Percentiles rank a stretch among this genome's conserved stretches.
Conservation (phyloP, 257 asterid genomes). For the Linderniella brevidens region DNA sequence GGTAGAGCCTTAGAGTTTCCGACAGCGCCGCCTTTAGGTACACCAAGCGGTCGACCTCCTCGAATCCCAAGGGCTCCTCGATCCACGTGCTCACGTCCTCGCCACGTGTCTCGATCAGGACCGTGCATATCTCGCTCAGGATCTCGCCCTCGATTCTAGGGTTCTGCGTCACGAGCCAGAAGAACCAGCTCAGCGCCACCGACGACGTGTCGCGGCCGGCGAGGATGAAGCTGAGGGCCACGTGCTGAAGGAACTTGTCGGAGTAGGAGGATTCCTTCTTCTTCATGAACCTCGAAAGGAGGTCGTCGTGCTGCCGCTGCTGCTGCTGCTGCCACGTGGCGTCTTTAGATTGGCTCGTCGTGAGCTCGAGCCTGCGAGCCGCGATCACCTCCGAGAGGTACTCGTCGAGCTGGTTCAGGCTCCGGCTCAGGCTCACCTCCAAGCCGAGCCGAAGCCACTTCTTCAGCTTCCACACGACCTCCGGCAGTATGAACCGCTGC, state of each 20-base stretch:
- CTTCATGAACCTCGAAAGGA: conserved; percentile 80
- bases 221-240: conserved; percentile 87
- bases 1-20: conserved; percentile 70
- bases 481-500: conserved; percentile 69
- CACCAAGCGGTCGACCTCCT: conserved; percentile 57
- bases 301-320: conserved; percentile 41
- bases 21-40: conserved; percentile 69
- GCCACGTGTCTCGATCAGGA: conserved; percentile 60
- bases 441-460: conserved; percentile 78
- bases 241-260: conserved; percentile 54
- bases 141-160: conserved; percentile 47
- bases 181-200: conserved; percentile 86
- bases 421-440: conserved; percentile 72
- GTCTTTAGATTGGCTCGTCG: conserved; percentile 35
- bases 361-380: conserved; percentile 56
- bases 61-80: conserved; percentile 42
- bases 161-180: conserved; percentile 61
- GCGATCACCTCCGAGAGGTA: conserved; percentile 44
- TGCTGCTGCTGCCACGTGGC: conserved; percentile 5
- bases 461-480: conserved; percentile 72
- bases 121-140: conserved; percentile 39
- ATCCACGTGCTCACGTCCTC: conserved; percentile 28
- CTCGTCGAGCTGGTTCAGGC: conserved; percentile 53
- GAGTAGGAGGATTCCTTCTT: conserved; percentile 62
- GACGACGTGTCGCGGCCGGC: conserved; percentile 97